Base-by-base conservation (phyloP, 257 asterid genomes). In the Solanum stenotomum region DNA sequence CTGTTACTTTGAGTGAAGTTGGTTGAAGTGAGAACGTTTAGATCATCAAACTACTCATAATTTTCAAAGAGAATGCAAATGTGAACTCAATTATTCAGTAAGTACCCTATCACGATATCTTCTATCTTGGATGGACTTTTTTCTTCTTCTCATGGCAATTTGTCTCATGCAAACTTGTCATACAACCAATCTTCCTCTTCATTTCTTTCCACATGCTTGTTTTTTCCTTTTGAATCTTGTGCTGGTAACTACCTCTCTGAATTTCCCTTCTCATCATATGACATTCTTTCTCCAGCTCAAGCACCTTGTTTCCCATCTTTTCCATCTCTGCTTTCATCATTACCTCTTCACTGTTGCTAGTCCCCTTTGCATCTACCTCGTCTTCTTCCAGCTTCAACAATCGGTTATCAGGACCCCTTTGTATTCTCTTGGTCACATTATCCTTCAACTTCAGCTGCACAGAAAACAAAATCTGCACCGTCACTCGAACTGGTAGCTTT, bases 181-280 rank as follows among this genome's bases (percentile, higher is more conserved):
- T 87, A 75, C 98, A 97, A 49, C 98, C 96, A 14, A 97, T 88
- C 84, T 94, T 97, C 92, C 99, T 95, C 95, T 95, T 96, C 98
- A 96, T 89, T 89, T 95, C 94, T 44, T 90, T 94, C 99, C 99
- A 96, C 92, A 95, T 37, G 44, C 93, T 93, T 44, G 33, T 16
- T 84, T 94, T 94, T 90, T 85, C 86, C 77, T 29, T 89, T 35
- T 85, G 67, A 86, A 42, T 16, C 37, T 46, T 86, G 22, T 29
- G 40, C 38, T 29, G 37, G 71, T 90, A 31, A 38, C 77, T 23
- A 5, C 52, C 52, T 25, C 87, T 87, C 88, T 85, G 88, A 13
- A 96, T 93, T 91, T 93, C 96, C 88, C 91, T 94, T 91, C 89
- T 95, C 95, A 96, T 93, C 83, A 71, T 85, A 42, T 33, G 85